Base-by-base conservation (phyloP, 169 alveolate genomes). In the Cryptosporidium ryanae region DNA sequence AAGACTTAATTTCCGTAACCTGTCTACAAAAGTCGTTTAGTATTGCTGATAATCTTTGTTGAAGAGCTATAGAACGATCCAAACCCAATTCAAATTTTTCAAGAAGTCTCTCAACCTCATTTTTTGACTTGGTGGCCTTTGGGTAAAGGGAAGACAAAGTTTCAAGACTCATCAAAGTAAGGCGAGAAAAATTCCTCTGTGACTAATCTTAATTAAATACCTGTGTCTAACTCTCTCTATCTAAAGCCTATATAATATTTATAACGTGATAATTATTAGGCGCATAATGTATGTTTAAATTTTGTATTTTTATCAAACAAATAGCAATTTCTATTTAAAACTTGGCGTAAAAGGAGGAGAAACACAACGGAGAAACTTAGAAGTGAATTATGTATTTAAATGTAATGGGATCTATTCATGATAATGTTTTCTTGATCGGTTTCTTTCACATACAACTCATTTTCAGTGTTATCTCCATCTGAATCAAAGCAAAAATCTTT, bases 81-180 rank as follows among this genome's bases (percentile, higher is more conserved):
- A 76, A 10, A 38, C 87, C 87, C 25, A 76, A 44, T 65, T 76
- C 87, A 61, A 76, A 76, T 38, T 76, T 67, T 61, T 76, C 87
- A 17, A 76, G 64, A 67, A 76, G 64, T 15, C 87, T 31, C 46
- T 76, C 87, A 18, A 63, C 71, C 70, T 76, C 87, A 76, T 76
- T 32, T 32, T 76, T 76, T 2, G 87, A 55, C n/a, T 61, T 57
- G 10, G 68, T 76, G 15, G 87, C 87, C 71, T 76, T 76, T 76
- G 87, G 87, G 25, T 76, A 76, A 54, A 76, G 44, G 27, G 63
- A 50, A 21, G 87, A 76, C 61, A 76, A 54, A 44, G 71, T 43
- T 61, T 76, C 87, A 15, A 76, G 18, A 31, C 76, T 55, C 71
- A 76, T 59, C 27, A 49, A 54, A 52, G 27, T 61, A 29, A 38